phyloP scores from a whole-genome alignment of 495 filamentous ascomycete genomes.

The Diplogelasinospora grovesii region DNA sequence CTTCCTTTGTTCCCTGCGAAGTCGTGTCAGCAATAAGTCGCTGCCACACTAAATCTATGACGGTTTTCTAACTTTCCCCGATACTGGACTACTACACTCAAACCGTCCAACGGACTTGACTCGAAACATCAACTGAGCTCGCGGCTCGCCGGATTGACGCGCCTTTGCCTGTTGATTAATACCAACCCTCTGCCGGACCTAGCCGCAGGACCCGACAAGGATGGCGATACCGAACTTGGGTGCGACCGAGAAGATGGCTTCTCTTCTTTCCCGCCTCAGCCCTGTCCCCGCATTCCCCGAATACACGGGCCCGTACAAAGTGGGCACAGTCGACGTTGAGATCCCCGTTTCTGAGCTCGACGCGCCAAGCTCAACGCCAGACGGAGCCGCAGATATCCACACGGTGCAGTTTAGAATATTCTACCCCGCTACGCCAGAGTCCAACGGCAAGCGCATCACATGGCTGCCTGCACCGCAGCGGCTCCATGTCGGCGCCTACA shows the following conservation, averaged over 20 bases:
- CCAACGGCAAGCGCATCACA: slow-evolving; percentile 39
- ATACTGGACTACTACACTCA: too few species aligned
- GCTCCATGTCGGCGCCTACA: slow-evolving; percentile 60
- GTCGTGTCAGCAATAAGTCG: too few species aligned
- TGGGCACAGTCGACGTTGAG: slow-evolving; percentile 70
- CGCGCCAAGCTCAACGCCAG: slow-evolving; percentile 42
- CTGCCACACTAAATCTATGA: too few species aligned
- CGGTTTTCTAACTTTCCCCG: too few species aligned
- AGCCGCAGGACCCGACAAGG: not conserved
- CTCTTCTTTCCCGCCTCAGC: slow-evolving; percentile 15
- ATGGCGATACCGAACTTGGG: not conserved
- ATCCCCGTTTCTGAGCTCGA: slow-evolving; percentile 56
- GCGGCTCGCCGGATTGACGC: too few species aligned
- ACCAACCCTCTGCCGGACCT: too few species aligned
- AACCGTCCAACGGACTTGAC: too few species aligned
- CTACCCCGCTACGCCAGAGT: slow-evolving; percentile 55
- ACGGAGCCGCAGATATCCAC: slow-evolving; percentile 41
- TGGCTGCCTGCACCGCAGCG: slow-evolving; percentile 72
- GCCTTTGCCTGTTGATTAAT: too few species aligned
- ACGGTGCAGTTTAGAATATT: slow-evolving; percentile 71
- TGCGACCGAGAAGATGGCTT: slow-evolving; percentile 5
- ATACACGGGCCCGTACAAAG: slow-evolving; percentile 65
- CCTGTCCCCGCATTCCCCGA: slow-evolving; percentile 56
- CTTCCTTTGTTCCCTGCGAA: too few species aligned
- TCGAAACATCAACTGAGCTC: too few species aligned